phyloP scores from a whole-genome alignment of 2,329 filamentous ascomycete genomes.

The Trichophyton equinum region DNA sequence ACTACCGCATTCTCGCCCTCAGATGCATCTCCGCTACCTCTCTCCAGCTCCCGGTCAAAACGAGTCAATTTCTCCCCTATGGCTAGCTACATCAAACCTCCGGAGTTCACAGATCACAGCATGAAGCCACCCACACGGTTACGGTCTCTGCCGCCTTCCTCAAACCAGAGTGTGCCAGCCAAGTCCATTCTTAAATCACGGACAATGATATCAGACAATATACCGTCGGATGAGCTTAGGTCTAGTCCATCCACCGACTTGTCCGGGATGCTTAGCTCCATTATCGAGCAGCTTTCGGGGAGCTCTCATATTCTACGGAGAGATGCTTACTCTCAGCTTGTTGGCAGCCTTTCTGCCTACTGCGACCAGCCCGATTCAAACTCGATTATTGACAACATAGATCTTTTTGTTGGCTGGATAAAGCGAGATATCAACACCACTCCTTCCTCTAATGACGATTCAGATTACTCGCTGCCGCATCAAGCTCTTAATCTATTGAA shows the following conservation, averaged over 20 bases:
- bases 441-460: conserved; percentile 38
- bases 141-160: conserved; percentile 35
- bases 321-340: conserved; percentile 76
- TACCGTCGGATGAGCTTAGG: conserved; percentile 31
- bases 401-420: conserved; percentile 66
- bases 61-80: conserved; percentile 52
- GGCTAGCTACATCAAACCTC: conserved; percentile 42
- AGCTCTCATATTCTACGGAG: conserved; percentile 58
- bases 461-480: conserved; percentile 58
- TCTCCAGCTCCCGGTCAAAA: conserved; percentile 36
- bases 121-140: conserved; percentile 31
- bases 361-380: conserved; percentile 67
- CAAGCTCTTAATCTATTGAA: conserved; percentile 67
- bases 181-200: conserved; percentile 71
- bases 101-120: conserved; percentile 19
- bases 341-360: conserved; percentile 63
- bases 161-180: conserved; percentile 43
- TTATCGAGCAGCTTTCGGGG: conserved; percentile 66
- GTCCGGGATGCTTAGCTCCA: conserved; percentile 70
- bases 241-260: conserved; percentile 47
- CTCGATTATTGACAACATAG: conserved; percentile 62
- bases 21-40: conserved; percentile 19
- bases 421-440: conserved; percentile 63
- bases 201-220: conserved; percentile 30
- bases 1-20: background rate